These are phyloP conservation scores for Starmerella bacillaris DNA, from an alignment of 805 yeast genomes.

Conservation along the genomic window DNA sequence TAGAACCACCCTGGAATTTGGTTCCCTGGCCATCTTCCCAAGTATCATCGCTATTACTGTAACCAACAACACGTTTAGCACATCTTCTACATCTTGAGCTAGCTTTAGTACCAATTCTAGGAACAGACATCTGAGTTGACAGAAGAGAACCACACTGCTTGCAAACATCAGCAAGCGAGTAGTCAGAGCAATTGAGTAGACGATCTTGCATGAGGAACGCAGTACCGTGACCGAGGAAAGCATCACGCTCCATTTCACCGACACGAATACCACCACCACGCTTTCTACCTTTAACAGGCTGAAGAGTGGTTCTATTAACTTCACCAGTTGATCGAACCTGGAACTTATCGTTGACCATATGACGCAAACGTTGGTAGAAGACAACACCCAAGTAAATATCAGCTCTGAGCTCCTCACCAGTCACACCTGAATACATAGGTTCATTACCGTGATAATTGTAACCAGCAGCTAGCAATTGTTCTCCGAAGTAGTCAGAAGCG, in stretches of 20 bases:
- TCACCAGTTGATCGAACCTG: constrained; percentile 99
- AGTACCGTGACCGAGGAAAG: constrained; percentile 94
- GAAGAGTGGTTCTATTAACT: constrained; percentile 91
- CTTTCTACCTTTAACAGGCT: constrained; percentile 98
- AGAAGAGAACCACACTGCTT: constrained; percentile 84
- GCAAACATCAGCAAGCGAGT: constrained; percentile 79
- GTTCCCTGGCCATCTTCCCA: constrained; percentile 98
- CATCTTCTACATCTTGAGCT: constrained; percentile 80
- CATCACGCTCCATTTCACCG: constrained; percentile 99
- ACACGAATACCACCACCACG: constrained; percentile 98
- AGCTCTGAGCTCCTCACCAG: constrained; percentile 91
- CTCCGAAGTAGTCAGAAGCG: constrained; percentile 95
- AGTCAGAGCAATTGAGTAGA: constrained; percentile 84
- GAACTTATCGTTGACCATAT: constrained; percentile 98
- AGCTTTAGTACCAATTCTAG: constrained; percentile 70
- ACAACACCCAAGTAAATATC: constrained; percentile 95
- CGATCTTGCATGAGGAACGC: constrained; percentile 89
- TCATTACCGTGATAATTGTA: constrained; percentile 97
- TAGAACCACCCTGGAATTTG: constrained; percentile 75
- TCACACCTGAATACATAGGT: constrained; percentile 96
- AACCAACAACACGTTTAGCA: constrained; percentile 44
- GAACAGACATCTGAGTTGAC: constrained; percentile 78
- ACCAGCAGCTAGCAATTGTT: constrained; percentile 71
- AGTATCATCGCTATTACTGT: constrained; percentile 30
- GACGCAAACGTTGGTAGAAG: constrained; percentile 93